phyloP scores from a whole-genome alignment of 2,329 filamentous ascomycete genomes.

The Sarocladium oryzae region DNA sequence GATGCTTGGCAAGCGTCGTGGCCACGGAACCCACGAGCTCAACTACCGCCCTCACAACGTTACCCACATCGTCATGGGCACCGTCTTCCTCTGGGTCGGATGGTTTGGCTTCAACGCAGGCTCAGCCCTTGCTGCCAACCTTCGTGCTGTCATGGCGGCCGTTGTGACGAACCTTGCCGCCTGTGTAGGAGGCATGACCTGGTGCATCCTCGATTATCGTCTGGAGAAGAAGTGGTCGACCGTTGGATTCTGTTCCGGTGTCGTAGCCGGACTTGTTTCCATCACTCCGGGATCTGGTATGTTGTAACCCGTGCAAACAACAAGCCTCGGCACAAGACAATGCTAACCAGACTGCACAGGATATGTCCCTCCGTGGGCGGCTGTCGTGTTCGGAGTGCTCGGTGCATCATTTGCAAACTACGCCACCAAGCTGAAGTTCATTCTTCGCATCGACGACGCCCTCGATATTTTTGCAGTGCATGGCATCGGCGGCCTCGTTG shows the following conservation, averaged over 20 bases:
- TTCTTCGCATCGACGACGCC: slow-evolving; percentile 73
- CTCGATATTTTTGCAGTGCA: slow-evolving; percentile 87
- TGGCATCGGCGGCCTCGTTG: slow-evolving; percentile 69
- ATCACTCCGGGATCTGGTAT: slow-evolving; percentile 80
- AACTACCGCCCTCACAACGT: slow-evolving; percentile 93
- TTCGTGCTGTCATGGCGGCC: slow-evolving; percentile 81
- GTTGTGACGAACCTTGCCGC: slow-evolving; percentile 82
- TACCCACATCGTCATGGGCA: slow-evolving; percentile 85
- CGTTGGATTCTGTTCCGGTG: slow-evolving; percentile 87
- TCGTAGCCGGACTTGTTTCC: slow-evolving; percentile 78
- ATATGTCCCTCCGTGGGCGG: slow-evolving; percentile 78
- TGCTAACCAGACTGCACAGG: slow-evolving; percentile 27
- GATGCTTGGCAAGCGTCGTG: slow-evolving; percentile 80
- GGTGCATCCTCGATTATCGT: slow-evolving; percentile 84
- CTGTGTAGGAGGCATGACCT: slow-evolving; percentile 78
- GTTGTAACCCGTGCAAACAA: slow-evolving; percentile 15
- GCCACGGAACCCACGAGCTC: slow-evolving; percentile 79
- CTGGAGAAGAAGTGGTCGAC: slow-evolving; percentile 89
- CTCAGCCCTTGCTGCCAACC: slow-evolving; percentile 71
- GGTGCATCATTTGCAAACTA: slow-evolving; percentile 80
- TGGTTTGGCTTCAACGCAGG: slow-evolving; percentile 96
- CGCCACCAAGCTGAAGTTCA: slow-evolving; percentile 84
- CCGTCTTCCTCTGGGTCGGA: slow-evolving; percentile 89
- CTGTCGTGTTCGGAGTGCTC: slow-evolving; percentile 70
- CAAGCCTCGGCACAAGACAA: background rate